phyloP scores from a whole-genome alignment of 176 grass and related monocot species.

The Thinopyrum elongatum region DNA sequence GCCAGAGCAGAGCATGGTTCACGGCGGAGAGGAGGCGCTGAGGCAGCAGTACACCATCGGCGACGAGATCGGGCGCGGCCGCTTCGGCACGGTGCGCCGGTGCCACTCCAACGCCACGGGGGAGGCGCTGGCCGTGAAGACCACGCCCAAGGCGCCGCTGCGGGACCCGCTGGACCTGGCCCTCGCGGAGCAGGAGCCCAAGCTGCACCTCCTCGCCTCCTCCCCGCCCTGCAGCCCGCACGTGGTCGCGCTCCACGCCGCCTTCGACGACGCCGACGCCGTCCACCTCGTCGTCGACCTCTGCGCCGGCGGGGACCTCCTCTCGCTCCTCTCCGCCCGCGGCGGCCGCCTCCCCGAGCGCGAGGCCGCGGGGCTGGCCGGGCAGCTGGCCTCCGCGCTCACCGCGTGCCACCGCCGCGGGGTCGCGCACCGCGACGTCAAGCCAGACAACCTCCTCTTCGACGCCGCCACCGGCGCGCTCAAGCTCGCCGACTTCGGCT shows the following conservation, averaged over 20 bases:
- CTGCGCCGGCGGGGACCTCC: constrained; percentile 51
- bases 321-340: constrained; percentile 38
- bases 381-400: constrained; percentile 45
- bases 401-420: constrained; percentile 56
- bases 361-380: constrained; percentile 40
- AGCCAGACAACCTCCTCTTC: constrained; percentile 78
- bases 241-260: constrained; percentile 49
- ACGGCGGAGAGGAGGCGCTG: constrained; percentile 25
- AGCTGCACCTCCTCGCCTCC: constrained; percentile 56
- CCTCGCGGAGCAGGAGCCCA: constrained; percentile 64
- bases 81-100: constrained; percentile 64
- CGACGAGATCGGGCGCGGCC: constrained; percentile 70
- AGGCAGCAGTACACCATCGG: constrained; percentile 54
- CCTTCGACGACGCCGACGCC: constrained; percentile 53
- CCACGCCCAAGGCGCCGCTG: constrained; percentile 53
- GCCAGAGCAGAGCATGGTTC: constrained; percentile 1
- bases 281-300: constrained; percentile 68
- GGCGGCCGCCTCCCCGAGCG: constrained; percentile 50
- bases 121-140: constrained; percentile 55
- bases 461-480: constrained; percentile 38
- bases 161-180: constrained; percentile 57
- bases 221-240: constrained; percentile 26
- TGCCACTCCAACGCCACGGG: constrained; percentile 53
- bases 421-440: constrained; percentile 84
- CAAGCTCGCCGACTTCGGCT: constrained; percentile 73